Evolutionary conservation across 768 basidiomycete species (phyloP), one percentile per base, ranked within the genome.

Genomic region (Collybia sordida): DNA sequence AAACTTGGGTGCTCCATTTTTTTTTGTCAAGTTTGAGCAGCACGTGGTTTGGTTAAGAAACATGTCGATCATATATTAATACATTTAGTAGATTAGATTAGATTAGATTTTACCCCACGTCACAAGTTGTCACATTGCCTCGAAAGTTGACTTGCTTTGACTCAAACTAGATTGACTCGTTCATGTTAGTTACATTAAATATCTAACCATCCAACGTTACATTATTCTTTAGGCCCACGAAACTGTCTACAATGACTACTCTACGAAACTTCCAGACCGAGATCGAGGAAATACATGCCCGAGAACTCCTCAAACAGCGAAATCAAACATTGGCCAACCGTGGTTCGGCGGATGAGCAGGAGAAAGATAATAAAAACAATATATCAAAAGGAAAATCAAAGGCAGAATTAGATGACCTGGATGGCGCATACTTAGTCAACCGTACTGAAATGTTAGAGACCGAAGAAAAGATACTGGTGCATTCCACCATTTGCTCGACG

Each of bases 241-340:
- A 7, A 21, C 22, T 23, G 21, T 19, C 48, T 53, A 65, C 49
- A 45, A 82, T 82, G 81, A 74, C 81, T 14, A 80, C 71, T 47
- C 66, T 85, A 57, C 78, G 80, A 34, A 77, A 75, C 14, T 85
- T 86, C 58, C 89, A 92, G 66, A 77, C 68, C 59, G 88, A 90
- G 68, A 92, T 91, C 53, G 84, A 90, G 53, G 81, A 87, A 56
- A 86, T 90, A 59, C 81, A 83, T 50, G 73, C 78, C 57, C 80
- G 84, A 43, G 87, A 90, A 66, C 69, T 81, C 39, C 69, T 76
- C 24, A 88, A 79, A 65, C 84, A 89, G 55, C 80, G 86, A 35
- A 65, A 67, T 8, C 72, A 73, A 12, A 54, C 63, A 57, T 51
- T 63, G 59, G 51, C 40, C 40, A 42, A 28, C 22, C 31, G 27